These are phyloP conservation scores for Tolypocladium tropicale DNA, from an alignment of 2,329 filamentous ascomycete species.

Conservation along the genomic window DNA sequence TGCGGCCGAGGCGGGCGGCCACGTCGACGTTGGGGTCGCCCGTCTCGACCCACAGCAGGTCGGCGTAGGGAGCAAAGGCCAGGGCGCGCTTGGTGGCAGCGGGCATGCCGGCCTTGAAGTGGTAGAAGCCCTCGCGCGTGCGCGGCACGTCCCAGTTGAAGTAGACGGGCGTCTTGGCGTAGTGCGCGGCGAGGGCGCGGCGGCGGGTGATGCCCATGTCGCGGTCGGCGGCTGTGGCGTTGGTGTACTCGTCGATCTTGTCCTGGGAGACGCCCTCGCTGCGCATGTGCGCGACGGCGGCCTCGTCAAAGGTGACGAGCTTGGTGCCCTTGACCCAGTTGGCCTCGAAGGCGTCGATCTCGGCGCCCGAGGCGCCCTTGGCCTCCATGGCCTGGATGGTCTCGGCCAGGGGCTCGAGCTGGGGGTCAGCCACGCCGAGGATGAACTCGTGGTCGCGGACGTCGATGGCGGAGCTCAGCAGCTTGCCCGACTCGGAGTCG, in stretches of 20 bases:
- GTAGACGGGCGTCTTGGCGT: constrained; percentile 57
- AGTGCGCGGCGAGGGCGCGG: constrained; percentile 57
- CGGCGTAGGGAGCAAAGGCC: constrained; percentile 83
- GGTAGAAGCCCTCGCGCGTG: constrained; percentile 89
- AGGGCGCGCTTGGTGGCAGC: constrained; percentile 90
- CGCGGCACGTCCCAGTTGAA: constrained; percentile 90
- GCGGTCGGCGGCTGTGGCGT: constrained; percentile 49
- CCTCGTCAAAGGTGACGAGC: constrained; percentile 87
- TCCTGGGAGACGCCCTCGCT: constrained; percentile 52
- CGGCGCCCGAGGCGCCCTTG: constrained; percentile 61
- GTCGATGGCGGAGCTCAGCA: constrained; percentile 85
- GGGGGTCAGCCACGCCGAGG: constrained; percentile 66
- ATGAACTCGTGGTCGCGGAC: constrained; percentile 96
- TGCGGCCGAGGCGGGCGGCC: constrained; percentile 61
- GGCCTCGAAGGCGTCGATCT: constrained; percentile 80
- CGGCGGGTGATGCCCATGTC: constrained; percentile 72
- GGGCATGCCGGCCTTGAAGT: constrained; percentile 72
- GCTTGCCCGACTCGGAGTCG: constrained; percentile 85
- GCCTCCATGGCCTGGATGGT: constrained; percentile 85
- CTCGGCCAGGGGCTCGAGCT: constrained; percentile 75
- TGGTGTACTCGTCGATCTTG: constrained; percentile 58
- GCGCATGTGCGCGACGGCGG: constrained; percentile 64
- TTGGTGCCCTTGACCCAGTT: constrained; percentile 80
- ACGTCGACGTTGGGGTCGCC: constrained; percentile 77
- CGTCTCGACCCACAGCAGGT: constrained; percentile 95